phyloP scores from a whole-genome alignment of 139 green algal genomes.

The Tetradesmus obliquus region DNA sequence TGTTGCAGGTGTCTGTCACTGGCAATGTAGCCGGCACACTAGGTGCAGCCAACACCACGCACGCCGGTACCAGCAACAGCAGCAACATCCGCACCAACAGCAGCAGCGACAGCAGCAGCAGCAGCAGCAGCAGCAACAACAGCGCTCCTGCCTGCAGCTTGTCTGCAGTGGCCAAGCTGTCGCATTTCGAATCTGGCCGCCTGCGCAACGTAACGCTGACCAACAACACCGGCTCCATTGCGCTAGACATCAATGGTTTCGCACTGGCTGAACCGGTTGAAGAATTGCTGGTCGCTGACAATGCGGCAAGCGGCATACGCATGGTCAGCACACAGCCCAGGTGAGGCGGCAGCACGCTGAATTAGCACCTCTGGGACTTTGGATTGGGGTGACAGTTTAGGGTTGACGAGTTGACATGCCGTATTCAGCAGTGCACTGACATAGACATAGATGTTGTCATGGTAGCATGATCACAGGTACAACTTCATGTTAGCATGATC shows the following conservation, averaged over 20 bases:
- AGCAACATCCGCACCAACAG: background rate
- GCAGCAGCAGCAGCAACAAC: background rate
- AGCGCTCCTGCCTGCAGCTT: background rate
- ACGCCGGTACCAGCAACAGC: background rate
- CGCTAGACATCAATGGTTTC: background rate
- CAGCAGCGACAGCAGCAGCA: background rate
- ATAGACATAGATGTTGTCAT: no score
- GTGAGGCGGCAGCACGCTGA: background rate
- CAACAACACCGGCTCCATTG: slow-evolving; percentile 2
- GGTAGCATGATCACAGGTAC: no score
- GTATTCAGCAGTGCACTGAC: no score
- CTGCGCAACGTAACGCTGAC: background rate
- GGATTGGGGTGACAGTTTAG: no score
- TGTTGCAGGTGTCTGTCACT: background rate
- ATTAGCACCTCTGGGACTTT: no score
- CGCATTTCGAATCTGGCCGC: background rate
- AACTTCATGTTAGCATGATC: no score
- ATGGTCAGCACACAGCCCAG: background rate
- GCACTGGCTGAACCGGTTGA: background rate
- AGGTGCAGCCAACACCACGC: background rate
- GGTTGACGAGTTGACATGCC: no score
- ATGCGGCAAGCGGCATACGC: background rate
- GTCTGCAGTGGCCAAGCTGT: background rate
- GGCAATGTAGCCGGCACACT: background rate
- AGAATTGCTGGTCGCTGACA: background rate